These are phyloP conservation scores for Chenopodium quinoa DNA, from an alignment of 148 eudicot genomes.

Conservation along the genomic window DNA sequence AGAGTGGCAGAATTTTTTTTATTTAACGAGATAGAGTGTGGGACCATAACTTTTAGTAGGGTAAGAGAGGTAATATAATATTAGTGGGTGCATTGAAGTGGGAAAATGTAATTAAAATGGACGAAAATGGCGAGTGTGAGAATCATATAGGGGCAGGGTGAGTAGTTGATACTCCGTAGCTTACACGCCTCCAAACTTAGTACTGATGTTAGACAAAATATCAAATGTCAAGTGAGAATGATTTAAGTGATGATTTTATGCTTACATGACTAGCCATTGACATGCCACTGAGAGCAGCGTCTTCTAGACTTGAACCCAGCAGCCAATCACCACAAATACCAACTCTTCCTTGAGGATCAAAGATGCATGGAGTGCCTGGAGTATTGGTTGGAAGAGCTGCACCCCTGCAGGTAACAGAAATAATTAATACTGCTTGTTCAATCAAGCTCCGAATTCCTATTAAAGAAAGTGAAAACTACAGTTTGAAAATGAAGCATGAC, in stretches of 20 bases:
- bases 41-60: too few relatives aligned
- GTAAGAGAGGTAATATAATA: too few relatives aligned
- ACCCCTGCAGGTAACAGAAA: conserved; percentile 58
- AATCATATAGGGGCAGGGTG: too few relatives aligned
- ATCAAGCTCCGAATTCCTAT: not conserved
- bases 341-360: conserved; percentile 93
- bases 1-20: too few relatives aligned
- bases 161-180: not conserved
- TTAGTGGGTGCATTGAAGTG: too few relatives aligned
- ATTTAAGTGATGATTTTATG: not conserved
- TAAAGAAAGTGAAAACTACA: not conserved
- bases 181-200: not conserved
- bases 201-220: not conserved
- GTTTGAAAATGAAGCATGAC: not conserved
- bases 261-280: conserved; percentile 89
- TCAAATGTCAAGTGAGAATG: not conserved
- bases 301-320: conserved; percentile 84
- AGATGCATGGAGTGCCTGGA: conserved; percentile 86
- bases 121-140: too few relatives aligned
- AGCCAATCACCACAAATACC: conserved; percentile 99
- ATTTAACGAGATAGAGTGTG: too few relatives aligned
- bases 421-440: not conserved
- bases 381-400: conserved; percentile 98
- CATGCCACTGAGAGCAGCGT: conserved; percentile 91
- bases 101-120: too few relatives aligned